Percentiles rank a stretch among this genome's conserved stretches.
phyloP scores from a whole-genome alignment of 2,329 filamentous ascomycete genomes.

The Penicillium sp. region DNA sequence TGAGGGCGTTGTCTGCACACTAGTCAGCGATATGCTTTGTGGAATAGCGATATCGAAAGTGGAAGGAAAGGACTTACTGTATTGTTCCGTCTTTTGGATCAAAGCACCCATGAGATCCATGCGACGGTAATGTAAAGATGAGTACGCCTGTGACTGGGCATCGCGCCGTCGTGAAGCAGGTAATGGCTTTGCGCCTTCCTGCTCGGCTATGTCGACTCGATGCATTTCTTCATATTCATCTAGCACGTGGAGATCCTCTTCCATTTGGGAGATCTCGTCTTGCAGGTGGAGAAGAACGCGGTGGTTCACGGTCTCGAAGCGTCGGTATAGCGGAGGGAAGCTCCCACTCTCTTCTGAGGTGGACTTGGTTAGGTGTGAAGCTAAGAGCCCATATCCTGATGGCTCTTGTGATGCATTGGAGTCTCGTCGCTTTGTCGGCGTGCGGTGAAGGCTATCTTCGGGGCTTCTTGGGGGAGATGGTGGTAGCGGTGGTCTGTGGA shows the following conservation, averaged over 20 bases:
- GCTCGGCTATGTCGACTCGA: slow-evolving; percentile 33
- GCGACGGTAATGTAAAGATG: slow-evolving; percentile 55
- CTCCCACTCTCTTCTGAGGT: slow-evolving; percentile 27
- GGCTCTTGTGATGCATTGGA: slow-evolving; percentile 24
- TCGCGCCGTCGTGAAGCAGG: slow-evolving; percentile 45
- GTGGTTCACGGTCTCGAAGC: slow-evolving; percentile 79
- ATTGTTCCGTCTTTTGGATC: slow-evolving; percentile 60
- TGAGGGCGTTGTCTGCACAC: slow-evolving; percentile 41
- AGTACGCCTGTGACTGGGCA: slow-evolving; percentile 51
- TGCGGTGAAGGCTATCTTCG: slow-evolving; percentile 28
- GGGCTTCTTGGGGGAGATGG: slow-evolving; percentile 39
- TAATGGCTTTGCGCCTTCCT: slow-evolving; percentile 33
- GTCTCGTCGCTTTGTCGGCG: slow-evolving; percentile 24
- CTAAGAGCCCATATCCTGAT: slow-evolving; percentile 40
- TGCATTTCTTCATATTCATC: slow-evolving; percentile 59
- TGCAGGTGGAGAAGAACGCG: slow-evolving; percentile 79
- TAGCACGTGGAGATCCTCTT: slow-evolving; percentile 70
- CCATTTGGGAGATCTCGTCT: slow-evolving; percentile 77
- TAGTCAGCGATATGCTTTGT: background rate
- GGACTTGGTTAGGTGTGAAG: slow-evolving; percentile 35
- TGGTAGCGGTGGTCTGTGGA: slow-evolving; percentile 28
- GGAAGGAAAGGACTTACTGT: slow-evolving; percentile 48
- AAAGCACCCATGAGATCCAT: slow-evolving; percentile 56
- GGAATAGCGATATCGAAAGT: background rate
- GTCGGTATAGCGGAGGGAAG: slow-evolving; percentile 69